Conservation (phyloP, 306 rosid genomes). For the Abrus precatorius region DNA sequence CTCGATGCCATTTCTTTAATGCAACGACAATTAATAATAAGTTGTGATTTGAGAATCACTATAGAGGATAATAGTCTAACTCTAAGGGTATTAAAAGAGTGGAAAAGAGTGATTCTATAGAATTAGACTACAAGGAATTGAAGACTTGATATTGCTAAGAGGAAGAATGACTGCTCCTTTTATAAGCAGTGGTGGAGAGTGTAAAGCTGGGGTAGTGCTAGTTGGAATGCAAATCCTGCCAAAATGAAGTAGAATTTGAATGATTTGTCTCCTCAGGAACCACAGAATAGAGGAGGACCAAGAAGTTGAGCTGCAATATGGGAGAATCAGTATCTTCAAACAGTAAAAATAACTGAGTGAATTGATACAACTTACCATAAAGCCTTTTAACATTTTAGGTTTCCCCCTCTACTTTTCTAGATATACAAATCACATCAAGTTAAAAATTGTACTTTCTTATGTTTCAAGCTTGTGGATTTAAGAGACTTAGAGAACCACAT, state of each 20-base stretch:
- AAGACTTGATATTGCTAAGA: constrained; percentile 47
- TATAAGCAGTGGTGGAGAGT: constrained; percentile 57
- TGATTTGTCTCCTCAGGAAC: constrained; percentile 70
- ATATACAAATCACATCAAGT: neutral
- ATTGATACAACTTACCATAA: constrained; percentile 25
- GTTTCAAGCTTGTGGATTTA: constrained; percentile 30
- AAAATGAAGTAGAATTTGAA: constrained; percentile 57
- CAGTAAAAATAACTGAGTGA: constrained; percentile 38
- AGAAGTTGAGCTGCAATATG: constrained; percentile 51
- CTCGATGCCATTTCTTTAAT: constrained; percentile 69
- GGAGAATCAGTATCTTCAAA: constrained; percentile 62
- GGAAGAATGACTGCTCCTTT: constrained; percentile 56
- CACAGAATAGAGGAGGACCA: constrained; percentile 63
- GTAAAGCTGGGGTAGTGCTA: constrained; percentile 57
- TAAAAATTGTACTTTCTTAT: constrained; percentile 16
- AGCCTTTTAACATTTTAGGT: neutral
- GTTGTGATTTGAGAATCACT: neutral
- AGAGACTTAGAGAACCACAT: constrained; percentile 19
- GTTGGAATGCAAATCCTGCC: constrained; percentile 62
- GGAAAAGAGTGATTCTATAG: constrained; percentile 34
- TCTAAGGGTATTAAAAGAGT: neutral
- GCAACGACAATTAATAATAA: neutral
- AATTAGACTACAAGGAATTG: constrained; percentile 39
- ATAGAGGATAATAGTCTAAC: neutral
- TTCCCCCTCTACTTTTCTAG: constrained; percentile 19